Evolutionary conservation across 441 rosid species (phyloP), one percentile per base, ranked within the genome.

Genomic region (Daphne laureola): DNA sequence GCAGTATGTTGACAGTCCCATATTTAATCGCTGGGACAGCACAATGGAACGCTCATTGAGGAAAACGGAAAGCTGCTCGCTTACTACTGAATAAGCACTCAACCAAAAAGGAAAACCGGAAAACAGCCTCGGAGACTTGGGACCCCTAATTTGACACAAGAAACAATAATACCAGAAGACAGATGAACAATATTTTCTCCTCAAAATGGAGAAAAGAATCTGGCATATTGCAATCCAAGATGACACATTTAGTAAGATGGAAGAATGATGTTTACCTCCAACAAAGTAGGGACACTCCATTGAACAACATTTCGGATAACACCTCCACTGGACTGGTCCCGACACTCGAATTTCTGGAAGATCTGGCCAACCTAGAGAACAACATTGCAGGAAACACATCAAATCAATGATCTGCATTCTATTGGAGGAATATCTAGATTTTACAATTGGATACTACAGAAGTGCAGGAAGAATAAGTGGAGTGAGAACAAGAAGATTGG

Each of bases 271-370:
- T 44, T 55, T 52, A 91, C 95, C 95, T 84, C 95, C 40, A 86
- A 71, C 74, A 92, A 73, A 52, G 76, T 66, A 8, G 94, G 88
- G 61, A 88, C 47, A 73, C 96, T 88, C 98, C 98, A 88, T 61
- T 61, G 78, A 52, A 92, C 94, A 74, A 84, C 90, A 62, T 92
- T 88, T 51, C 78, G 73, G 57, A 92, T 59, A 18, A 83, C 68
- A 65, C 96, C 98, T 65, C 80, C 80, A 46, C 67, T 68, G 16
- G 82, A 61, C 58, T 66, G 73, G 71, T 78, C 83, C 65, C 59
- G 63, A 59, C 95, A 86, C 55, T 81, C 82, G 54, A 92, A 88
- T 65, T 86, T 88, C 77, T 82, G 92, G 52, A 69, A 92, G 59
- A 92, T 77, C 78, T 86, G 96, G 47, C 98, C 96, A 53, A 88